A percentile compares a stretch with the other conserved stretches of the same genome.
These are phyloP conservation scores for Cordyceps cicadae DNA, from an alignment of 2,329 filamentous ascomycete genomes.

Conservation along the genomic window DNA sequence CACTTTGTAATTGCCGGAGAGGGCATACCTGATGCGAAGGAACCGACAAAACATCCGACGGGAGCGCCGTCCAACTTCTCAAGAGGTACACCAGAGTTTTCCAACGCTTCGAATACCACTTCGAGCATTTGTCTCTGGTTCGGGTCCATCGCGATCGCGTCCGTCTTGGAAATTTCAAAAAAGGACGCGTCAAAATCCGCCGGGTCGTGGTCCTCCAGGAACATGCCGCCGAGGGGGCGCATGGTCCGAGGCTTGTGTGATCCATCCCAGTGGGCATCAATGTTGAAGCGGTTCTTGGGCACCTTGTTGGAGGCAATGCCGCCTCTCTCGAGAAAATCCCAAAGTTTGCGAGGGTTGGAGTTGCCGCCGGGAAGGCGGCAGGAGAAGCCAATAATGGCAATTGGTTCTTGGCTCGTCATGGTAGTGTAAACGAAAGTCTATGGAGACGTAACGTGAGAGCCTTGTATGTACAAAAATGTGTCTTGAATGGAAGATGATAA, in stretches of 20 bases:
- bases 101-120: slow-evolving; percentile 3
- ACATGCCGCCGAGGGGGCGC: slow-evolving; percentile 3
- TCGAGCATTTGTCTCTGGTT: slow-evolving; percentile 5
- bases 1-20: too few relatives aligned
- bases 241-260: slow-evolving; percentile 4
- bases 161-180: slow-evolving; percentile 2
- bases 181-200: slow-evolving; percentile 1
- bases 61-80: slow-evolving; percentile 1
- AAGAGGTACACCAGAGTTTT: background rate
- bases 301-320: slow-evolving; percentile 23
- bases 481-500: background rate
- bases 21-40: slow-evolving; percentile 16
- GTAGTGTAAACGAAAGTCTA: background rate
- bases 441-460: background rate
- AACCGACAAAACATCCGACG: slow-evolving; percentile 19
- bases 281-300: slow-evolving; percentile 8
- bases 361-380: slow-evolving; percentile 34
- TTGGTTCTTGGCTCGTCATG: slow-evolving; percentile 14
- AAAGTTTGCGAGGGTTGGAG: slow-evolving; percentile 24
- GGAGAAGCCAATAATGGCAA: slow-evolving; percentile 35
- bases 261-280: slow-evolving; percentile 1
- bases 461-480: background rate
- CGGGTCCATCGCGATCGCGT: background rate
- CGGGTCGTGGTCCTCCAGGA: background rate
- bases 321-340: slow-evolving; percentile 28